Conservation (phyloP, 306 rosid genomes). For the Parietaria judaica region DNA sequence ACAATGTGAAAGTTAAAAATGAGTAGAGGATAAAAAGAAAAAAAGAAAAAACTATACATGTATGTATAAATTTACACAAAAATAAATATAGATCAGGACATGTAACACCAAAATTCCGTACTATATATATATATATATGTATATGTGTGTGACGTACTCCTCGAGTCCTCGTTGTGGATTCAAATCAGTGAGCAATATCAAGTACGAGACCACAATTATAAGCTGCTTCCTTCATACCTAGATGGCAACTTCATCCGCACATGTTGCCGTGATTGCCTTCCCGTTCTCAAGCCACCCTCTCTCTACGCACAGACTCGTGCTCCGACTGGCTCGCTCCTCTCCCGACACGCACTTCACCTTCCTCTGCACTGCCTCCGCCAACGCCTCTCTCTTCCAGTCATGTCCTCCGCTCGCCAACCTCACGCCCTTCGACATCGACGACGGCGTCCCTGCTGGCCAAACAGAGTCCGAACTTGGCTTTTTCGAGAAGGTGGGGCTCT, state of each 20-base stretch:
- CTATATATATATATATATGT: too few species aligned
- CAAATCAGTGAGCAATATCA: too few species aligned
- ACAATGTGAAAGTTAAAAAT: too few species aligned
- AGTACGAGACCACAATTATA: too few species aligned
- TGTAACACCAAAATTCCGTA: too few species aligned
- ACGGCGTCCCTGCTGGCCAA: conserved; percentile 18
- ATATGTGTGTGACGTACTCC: too few species aligned
- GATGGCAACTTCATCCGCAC: background rate
- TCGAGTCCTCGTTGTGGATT: too few species aligned
- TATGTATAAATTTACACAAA: too few species aligned
- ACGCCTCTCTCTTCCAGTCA: background rate
- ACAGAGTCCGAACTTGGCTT: conserved; percentile 13
- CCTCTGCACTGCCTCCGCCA: conserved; percentile 16
- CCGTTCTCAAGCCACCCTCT: conserved; percentile 28
- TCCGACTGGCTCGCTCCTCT: conserved; percentile 23
- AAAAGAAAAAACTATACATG: too few species aligned
- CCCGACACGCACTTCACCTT: conserved; percentile 29
- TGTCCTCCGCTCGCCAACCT: conserved; percentile 8
- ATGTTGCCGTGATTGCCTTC: conserved; percentile 25
- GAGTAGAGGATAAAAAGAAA: too few species aligned
- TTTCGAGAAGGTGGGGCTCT: conserved; percentile 18
- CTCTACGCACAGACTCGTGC: conserved; percentile 17
- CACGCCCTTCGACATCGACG: conserved; percentile 14
- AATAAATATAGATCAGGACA: too few species aligned
- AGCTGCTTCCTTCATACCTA: too few species aligned